Evolutionary conservation across 306 rosid genomes (phyloP).

Genomic region (Lagenaria siceraria): DNA sequence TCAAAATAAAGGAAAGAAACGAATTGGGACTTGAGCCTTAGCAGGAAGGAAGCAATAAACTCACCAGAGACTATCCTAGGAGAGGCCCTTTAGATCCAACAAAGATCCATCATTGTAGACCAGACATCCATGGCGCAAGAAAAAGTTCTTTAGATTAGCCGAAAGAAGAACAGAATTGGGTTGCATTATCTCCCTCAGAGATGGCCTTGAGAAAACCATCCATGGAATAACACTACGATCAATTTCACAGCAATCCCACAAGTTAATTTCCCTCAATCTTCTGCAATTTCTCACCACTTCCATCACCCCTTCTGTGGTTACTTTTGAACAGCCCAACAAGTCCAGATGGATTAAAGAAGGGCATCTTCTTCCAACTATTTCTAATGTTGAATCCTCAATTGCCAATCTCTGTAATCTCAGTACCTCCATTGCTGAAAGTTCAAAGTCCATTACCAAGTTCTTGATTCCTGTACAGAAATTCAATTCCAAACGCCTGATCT

Average conservation of each 20-base stretch:
- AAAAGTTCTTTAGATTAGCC: slow-evolving; percentile 19
- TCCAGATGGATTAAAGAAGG: slow-evolving; percentile 27
- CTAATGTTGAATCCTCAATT: slow-evolving; percentile 40
- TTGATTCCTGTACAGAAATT: slow-evolving; percentile 12
- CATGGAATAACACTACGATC: slow-evolving; percentile 23
- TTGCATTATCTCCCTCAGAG: slow-evolving; percentile 39
- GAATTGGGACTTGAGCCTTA: background rate
- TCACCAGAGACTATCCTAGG: background rate
- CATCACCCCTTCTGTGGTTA: slow-evolving; percentile 49
- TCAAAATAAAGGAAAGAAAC: too few species aligned
- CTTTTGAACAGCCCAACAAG: slow-evolving; percentile 26
- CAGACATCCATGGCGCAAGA: slow-evolving; percentile 46
- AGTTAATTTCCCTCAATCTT: slow-evolving; percentile 43
- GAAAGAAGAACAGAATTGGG: slow-evolving; percentile 19
- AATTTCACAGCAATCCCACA: slow-evolving; percentile 30
- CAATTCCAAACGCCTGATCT: slow-evolving; percentile 30
- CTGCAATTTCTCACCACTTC: slow-evolving; percentile 39
- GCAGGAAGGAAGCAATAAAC: background rate
- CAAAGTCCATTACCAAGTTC: slow-evolving; percentile 22
- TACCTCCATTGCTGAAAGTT: slow-evolving; percentile 34
- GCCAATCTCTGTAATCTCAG: slow-evolving; percentile 22
- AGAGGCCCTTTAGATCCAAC: background rate
- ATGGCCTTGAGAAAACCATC: slow-evolving; percentile 34
- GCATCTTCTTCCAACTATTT: slow-evolving; percentile 37
- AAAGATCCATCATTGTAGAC: background rate